Base-by-base conservation (phyloP, 1,284 basidiomycete genomes). In the Pseudozyma pruni region DNA sequence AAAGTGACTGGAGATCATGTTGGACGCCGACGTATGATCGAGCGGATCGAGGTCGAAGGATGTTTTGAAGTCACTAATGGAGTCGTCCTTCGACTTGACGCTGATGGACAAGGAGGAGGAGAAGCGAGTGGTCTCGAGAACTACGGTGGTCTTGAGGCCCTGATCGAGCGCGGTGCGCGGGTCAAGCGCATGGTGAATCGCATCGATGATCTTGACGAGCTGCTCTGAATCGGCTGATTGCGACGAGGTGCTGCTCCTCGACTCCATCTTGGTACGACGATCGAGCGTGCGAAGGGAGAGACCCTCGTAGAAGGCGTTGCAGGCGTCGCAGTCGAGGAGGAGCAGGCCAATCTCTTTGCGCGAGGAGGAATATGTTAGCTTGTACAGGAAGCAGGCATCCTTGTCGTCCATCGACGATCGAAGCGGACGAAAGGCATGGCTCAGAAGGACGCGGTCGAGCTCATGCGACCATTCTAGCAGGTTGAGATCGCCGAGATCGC, bases 31-130 rank as follows among this genome's bases (percentile, higher is more conserved):
- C 8, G 62, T 41, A 16, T 59, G 62, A 23, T 57, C 52, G 13
- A 67, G 49, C 11, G 53, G 52, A 31, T 67, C 64, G 8, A 67
- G 57, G 34, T 67, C 64, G 34, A 67, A 67, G 2, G 64, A 52
- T 2, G 49, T 49, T 27, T 53, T 67, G 49, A 67, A 43, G n/a
- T 37, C 23, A 10, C n/a, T 11, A 17, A 13, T 14, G 1, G 29
- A 8, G 8, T 33, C 45, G 16, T 42, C 11, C 16, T 53, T 37
- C 2, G 48, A 29, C 20, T 40, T 53, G 45, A 48, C 17, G 20
- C 34, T 52, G 42, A 67, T 61, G 48, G 57, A 60, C 2, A 67
- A 31, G 0, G 57, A 60, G 4, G 47, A 55, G 0, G 64, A 61
- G 45, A 67, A 67, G n/a, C 57, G 57, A 17, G 44, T 56, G 1